Evolutionary conservation across 2,329 filamentous ascomycete genomes (phyloP).

Genomic region (Ceratocystis colombiana): DNA sequence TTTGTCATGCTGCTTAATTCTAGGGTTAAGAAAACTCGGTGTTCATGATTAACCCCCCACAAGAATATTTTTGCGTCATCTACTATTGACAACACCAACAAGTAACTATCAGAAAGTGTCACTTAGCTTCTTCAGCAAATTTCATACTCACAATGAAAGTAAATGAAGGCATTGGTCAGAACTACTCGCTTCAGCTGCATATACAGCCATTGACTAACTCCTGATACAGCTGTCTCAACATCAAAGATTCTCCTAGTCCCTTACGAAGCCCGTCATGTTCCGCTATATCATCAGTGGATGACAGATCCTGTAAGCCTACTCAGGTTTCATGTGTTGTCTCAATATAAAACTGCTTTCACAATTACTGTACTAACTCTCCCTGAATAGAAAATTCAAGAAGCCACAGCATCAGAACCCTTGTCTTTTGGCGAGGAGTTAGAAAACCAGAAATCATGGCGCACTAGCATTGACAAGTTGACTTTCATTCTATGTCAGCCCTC

Average conservation of each 20-base stretch:
- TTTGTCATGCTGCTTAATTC: too few species aligned
- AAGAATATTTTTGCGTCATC: background rate
- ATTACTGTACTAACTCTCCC: background rate
- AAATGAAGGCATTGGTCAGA: constrained; percentile 39
- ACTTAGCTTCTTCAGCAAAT: background rate
- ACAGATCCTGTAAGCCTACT: constrained; percentile 54
- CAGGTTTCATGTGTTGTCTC: constrained; percentile 3
- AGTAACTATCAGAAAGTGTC: background rate
- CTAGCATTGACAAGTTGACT: constrained; percentile 74
- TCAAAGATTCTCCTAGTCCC: constrained; percentile 65
- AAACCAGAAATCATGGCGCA: constrained; percentile 83
- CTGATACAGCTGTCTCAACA: constrained; percentile 52
- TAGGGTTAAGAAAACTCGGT: constrained; percentile 4
- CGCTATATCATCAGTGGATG: constrained; percentile 85
- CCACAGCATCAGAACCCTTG: constrained; percentile 80
- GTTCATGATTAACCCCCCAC: background rate
- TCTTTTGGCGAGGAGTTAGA: constrained; percentile 71
- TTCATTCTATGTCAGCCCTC: constrained; percentile 64
- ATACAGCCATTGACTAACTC: background rate
- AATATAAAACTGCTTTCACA: background rate
- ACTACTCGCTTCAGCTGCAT: background rate
- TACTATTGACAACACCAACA: background rate
- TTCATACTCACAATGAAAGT: constrained; percentile 35
- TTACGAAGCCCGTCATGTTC: constrained; percentile 72
- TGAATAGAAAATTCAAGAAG: constrained; percentile 57